phyloP scores from a whole-genome alignment of 495 filamentous ascomycete genomes.

The Pseudotulostoma volvatum region DNA sequence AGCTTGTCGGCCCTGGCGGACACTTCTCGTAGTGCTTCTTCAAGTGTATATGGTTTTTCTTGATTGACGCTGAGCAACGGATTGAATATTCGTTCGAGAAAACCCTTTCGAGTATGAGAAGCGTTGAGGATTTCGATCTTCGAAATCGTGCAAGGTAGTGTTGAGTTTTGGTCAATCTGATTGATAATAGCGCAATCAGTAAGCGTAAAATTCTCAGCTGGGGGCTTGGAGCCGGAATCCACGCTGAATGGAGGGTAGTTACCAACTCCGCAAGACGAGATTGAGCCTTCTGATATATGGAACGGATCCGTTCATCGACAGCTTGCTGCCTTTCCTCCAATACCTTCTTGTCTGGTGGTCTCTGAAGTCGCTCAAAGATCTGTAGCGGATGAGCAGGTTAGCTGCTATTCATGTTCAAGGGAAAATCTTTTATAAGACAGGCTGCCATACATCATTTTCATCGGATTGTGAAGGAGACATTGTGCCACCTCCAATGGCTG shows the following conservation, averaged over 20 bases:
- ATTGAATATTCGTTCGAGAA: slow-evolving; percentile 63
- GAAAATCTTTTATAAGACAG: background rate
- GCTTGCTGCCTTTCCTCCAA: slow-evolving; percentile 45
- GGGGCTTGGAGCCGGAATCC: too few species aligned
- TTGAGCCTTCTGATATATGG: slow-evolving; percentile 51
- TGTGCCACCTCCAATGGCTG: slow-evolving; percentile 20
- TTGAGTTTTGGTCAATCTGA: slow-evolving; percentile 69
- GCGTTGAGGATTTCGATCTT: slow-evolving; percentile 67
- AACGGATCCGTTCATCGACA: slow-evolving; percentile 42
- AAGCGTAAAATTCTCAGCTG: too few species aligned
- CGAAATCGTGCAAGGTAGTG: slow-evolving; percentile 62
- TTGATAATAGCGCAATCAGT: too few species aligned
- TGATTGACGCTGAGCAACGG: slow-evolving; percentile 56
- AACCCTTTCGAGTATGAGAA: slow-evolving; percentile 55
- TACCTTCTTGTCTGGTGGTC: slow-evolving; percentile 42
- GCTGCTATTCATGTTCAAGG: background rate
- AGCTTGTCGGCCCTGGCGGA: slow-evolving; percentile 54
- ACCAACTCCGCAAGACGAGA: slow-evolving; percentile 40
- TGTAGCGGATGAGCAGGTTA: slow-evolving; percentile 10
- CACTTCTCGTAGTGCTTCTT: slow-evolving; percentile 56
- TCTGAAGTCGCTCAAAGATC: slow-evolving; percentile 52
- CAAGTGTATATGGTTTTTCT: slow-evolving; percentile 52
- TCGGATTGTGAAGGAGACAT: slow-evolving; percentile 29
- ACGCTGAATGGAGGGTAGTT: too few species aligned
- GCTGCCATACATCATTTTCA: slow-evolving; percentile 24